phyloP scores from a whole-genome alignment of 345 rosid species.

The Syzygium grande region DNA sequence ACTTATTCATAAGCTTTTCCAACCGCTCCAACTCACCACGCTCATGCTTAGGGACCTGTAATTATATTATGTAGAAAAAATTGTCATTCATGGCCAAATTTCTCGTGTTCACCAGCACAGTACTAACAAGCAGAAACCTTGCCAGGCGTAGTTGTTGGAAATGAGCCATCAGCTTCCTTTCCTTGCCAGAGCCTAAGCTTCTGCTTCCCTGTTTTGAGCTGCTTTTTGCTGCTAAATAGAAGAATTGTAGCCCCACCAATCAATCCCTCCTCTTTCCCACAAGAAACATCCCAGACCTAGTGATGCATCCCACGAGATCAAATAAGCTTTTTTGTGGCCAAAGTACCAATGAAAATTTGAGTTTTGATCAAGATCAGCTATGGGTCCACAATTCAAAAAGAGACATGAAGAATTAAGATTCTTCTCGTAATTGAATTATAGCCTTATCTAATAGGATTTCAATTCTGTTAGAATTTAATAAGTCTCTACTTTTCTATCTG shows the following conservation, averaged over 20 bases:
- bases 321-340: neutral
- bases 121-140: conserved; percentile 51
- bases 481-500: neutral
- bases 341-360: neutral
- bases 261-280: conserved; percentile 74
- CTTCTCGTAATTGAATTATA: neutral
- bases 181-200: conserved; percentile 93
- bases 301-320: neutral
- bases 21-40: conserved; percentile 92
- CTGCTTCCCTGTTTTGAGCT: conserved; percentile 91
- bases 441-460: neutral
- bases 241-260: conserved; percentile 91
- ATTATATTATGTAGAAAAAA: neutral
- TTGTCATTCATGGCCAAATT: neutral
- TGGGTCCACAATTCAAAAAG: neutral
- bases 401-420: neutral
- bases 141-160: conserved; percentile 83
- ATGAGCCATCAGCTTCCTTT: conserved; percentile 89
- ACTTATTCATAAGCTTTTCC: conserved; percentile 88
- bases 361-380: neutral
- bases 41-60: conserved; percentile 83
- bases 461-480: neutral
- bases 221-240: conserved; percentile 81
- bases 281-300: conserved; percentile 94
- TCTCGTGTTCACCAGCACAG: neutral